Evolutionary conservation across 345 rosid genomes (phyloP).

Genomic region (Eucalyptus rudis): DNA sequence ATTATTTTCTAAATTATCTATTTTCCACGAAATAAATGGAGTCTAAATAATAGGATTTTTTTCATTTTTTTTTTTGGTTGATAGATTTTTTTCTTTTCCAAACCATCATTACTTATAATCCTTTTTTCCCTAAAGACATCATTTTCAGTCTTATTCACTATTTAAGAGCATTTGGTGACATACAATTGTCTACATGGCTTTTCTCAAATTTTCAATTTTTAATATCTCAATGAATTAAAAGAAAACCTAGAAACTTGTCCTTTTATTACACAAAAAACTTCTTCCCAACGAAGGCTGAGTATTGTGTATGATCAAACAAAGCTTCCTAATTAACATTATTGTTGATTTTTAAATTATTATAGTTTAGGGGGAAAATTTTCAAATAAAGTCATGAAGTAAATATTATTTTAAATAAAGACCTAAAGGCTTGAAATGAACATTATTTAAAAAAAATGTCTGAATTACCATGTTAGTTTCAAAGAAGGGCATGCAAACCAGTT

Average conservation of each 20-base stretch:
- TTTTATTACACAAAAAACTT: background rate
- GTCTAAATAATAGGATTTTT: background rate
- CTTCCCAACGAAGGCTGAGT: background rate
- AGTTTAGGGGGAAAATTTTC: background rate
- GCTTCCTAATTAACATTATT: background rate
- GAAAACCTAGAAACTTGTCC: background rate
- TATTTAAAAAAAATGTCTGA: too few relatives aligned
- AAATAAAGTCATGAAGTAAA: too few relatives aligned
- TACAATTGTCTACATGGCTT: background rate
- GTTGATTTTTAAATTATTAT: background rate
- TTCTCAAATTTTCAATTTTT: background rate
- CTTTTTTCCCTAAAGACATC: background rate
- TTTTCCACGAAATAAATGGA: background rate
- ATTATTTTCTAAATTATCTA: too few relatives aligned
- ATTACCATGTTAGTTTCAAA: too few relatives aligned
- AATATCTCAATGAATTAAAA: background rate
- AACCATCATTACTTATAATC: background rate
- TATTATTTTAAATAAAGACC: too few relatives aligned
- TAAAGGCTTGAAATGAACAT: too few relatives aligned
- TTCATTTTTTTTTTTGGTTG: too few relatives aligned
- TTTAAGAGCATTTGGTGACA: background rate
- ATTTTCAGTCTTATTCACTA: too few relatives aligned
- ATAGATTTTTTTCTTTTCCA: background rate
- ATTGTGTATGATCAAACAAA: background rate
- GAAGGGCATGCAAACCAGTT: too few relatives aligned